Conservation (phyloP, 169 alveolate genomes). For the Plasmodium adleri region DNA sequence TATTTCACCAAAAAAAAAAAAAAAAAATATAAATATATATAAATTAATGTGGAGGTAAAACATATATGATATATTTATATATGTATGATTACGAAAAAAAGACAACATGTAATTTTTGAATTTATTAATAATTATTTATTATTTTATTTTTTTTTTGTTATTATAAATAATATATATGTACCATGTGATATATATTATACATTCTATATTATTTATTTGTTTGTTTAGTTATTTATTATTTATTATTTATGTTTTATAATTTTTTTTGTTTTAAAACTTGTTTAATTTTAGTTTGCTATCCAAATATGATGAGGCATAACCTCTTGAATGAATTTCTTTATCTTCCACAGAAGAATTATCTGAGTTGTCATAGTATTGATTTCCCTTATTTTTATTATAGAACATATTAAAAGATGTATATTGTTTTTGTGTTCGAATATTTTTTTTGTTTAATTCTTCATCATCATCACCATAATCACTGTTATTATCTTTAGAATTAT, state of each 20-base stretch:
- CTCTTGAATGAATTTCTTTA: constrained; percentile 27
- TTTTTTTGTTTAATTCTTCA: neutral
- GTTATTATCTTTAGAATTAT: neutral
- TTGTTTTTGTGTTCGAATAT: constrained; percentile 36
- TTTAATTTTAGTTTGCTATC: constrained; percentile 10
- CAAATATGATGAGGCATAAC: constrained; percentile 6
- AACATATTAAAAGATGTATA: constrained; percentile 47
- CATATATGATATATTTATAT: no score
- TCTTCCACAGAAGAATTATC: constrained; percentile 24
- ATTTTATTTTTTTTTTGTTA: no score
- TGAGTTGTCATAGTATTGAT: neutral
- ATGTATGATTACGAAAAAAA: no score
- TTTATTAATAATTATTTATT: no score
- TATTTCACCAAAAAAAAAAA: no score
- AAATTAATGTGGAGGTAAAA: no score
- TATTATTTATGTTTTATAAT: neutral
- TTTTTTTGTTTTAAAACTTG: neutral
- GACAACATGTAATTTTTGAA: no score
- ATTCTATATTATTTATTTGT: neutral
- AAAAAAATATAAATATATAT: no score
- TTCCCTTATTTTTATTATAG: neutral
- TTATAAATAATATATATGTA: no score
- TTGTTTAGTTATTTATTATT: neutral
- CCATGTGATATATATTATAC: no score
- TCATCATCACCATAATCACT: constrained; percentile 5